These are phyloP conservation scores for Phalaenopsis aphrodite DNA, from an alignment of 106 monocot species.

Conservation along the genomic window DNA sequence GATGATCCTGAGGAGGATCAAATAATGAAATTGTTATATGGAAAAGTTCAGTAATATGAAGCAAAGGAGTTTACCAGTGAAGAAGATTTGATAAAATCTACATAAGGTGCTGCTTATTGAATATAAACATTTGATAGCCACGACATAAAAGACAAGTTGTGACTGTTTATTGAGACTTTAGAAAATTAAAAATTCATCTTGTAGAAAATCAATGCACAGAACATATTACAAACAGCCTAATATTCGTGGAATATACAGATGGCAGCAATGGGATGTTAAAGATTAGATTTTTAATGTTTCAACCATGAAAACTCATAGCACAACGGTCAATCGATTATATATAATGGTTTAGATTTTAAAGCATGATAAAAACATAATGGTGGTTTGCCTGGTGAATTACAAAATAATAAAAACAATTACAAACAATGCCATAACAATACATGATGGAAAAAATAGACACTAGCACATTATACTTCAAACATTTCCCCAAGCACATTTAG, in stretches of 20 bases:
- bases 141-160: background rate
- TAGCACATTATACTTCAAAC: background rate
- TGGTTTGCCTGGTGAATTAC: too few species aligned
- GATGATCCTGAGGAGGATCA: conserved; percentile 58
- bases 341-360: too few species aligned
- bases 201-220: background rate
- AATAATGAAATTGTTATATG: conserved; percentile 1
- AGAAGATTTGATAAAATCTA: background rate
- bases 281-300: too few species aligned
- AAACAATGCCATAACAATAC: background rate
- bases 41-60: background rate
- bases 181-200: background rate
- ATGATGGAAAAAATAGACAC: background rate
- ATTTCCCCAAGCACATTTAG: background rate
- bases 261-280: too few species aligned
- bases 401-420: background rate
- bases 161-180: background rate
- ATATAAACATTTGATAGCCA: background rate
- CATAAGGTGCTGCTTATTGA: background rate
- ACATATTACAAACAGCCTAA: too few species aligned
- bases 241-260: too few species aligned
- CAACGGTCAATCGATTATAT: too few species aligned
- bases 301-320: too few species aligned
- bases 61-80: background rate
- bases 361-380: too few species aligned